Evolutionary conservation across 2,329 filamentous ascomycete species (phyloP), one percentile per base, ranked within the genome.

Genomic region (Ophiocordyceps unilateralis): DNA sequence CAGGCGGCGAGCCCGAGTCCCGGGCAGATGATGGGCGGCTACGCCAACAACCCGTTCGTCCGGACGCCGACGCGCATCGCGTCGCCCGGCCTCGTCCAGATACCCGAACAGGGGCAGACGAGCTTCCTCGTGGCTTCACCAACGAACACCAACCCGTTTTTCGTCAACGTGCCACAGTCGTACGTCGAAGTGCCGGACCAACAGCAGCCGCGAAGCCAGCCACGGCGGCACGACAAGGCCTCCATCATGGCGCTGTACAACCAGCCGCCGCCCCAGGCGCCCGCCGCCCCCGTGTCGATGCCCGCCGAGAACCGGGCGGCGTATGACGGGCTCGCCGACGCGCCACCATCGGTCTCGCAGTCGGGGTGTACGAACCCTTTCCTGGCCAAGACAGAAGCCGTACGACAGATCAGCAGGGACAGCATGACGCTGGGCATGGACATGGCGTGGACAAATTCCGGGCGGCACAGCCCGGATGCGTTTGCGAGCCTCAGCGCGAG

Each of bases 211-310:
- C 55, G 56, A 43, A 59, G 59, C 24, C 63, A 66, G 41, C 64
- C 67, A 15, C 64, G 65, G 37, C 65, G 72, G 26, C 69, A 78
- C 24, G 76, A 86, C 52, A 88, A 83, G 48, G 75, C 74, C 3
- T 80, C 80, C 5, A 89, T 91, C 46, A 67, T 89, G 58, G 80
- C 83, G 6, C 61, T 91, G 11, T 89, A 84, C 53, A 78, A 74
- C 54, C 72, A 78, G 34, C 68, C 73, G 22, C 53, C 61, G 10
- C 52, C 58, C 30, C 51, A 55, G 22, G 50, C 48, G 43, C 55
- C 56, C 23, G 40, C 48, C 40, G 49, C 55, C 26, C 49, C 52
- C 24, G 24, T 26, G 12, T 46, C 53, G 10, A 55, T 49, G 40
- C 58, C 58, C 24, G 50, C 54, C 5, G 54, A 57, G 40, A 57